phyloP scores from a whole-genome alignment of 768 basidiomycete genomes.

The Boletus rubescentipes region DNA sequence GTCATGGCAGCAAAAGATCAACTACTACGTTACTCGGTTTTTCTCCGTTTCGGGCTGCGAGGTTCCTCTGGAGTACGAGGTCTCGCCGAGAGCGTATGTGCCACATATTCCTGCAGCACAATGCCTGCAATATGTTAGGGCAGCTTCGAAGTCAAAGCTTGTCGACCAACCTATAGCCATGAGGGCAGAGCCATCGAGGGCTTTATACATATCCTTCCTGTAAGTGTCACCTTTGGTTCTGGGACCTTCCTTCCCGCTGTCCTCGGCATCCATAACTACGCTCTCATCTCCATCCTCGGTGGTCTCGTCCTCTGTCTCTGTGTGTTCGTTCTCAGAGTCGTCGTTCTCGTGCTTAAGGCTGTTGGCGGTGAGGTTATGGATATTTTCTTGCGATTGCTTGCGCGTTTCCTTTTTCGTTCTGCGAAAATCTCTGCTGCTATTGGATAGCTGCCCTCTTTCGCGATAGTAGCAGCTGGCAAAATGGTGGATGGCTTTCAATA shows the following conservation, averaged over 20 bases:
- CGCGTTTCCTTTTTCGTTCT: conserved; percentile 38
- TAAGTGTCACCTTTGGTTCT: conserved; percentile 5
- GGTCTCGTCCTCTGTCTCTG: conserved; percentile 15
- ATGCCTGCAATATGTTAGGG: conserved; percentile 46
- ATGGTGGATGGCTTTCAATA: conserved; percentile 52
- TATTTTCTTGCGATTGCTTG: conserved; percentile 11
- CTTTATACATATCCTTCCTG: conserved; percentile 67
- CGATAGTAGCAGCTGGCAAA: conserved; percentile 57
- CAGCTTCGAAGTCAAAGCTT: not conserved
- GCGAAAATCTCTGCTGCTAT: conserved; percentile 49
- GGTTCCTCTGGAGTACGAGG: not conserved
- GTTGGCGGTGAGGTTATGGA: conserved; percentile 24
- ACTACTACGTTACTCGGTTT: not conserved
- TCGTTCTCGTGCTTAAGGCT: not conserved
- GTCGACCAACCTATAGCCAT: conserved; percentile 60
- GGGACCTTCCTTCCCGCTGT: conserved; percentile 3
- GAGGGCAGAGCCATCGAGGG: conserved; percentile 70
- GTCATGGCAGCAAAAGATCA: not conserved
- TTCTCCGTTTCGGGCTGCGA: conserved; percentile 7
- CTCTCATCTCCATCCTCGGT: conserved; percentile 15
- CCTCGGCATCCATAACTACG: conserved; percentile 8
- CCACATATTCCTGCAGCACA: conserved; percentile 66
- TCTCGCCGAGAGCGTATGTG: conserved; percentile 24
- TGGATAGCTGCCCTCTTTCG: conserved; percentile 57
- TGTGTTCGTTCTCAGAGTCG: conserved; percentile 11